A percentile compares a stretch with the other conserved stretches of the same genome.
Conservation (phyloP, 352 stramenopile species). For the Globisporangium solare region DNA sequence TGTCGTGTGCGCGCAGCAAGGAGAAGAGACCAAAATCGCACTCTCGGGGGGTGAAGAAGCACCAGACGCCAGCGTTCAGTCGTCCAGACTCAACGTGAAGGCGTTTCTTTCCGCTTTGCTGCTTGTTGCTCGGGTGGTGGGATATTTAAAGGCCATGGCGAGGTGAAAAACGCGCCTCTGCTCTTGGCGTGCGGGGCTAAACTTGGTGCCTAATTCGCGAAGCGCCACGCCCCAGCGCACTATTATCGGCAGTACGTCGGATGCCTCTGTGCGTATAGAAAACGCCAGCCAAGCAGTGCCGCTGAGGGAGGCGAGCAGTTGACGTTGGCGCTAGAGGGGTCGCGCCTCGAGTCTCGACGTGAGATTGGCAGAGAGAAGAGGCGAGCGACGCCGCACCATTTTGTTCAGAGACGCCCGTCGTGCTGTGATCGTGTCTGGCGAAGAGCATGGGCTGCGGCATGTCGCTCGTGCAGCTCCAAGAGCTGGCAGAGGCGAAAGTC, state of each 20-base stretch:
- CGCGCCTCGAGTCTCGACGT: neutral
- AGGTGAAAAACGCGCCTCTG: neutral
- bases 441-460: constrained; percentile 61
- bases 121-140: neutral
- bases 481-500: constrained; percentile 42
- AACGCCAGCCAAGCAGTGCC: neutral
- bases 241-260: neutral
- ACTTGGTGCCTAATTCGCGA: neutral
- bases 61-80: neutral
- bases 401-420: too few relatives aligned
- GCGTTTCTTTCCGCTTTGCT: neutral
- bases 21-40: too few relatives aligned
- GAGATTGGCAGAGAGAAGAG: neutral
- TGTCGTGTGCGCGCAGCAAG: neutral
- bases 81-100: neutral
- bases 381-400: neutral
- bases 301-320: neutral
- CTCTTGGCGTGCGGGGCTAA: neutral
- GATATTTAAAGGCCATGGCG: neutral
- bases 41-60: too few relatives aligned
- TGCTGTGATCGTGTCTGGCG: neutral
- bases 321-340: neutral
- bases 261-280: too few relatives aligned
- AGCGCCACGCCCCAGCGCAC: neutral
- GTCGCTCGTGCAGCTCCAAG: constrained; percentile 48